Evolutionary conservation across 1,139 yeast genomes (phyloP), one percentile per base, ranked within the genome.

Genomic region (Blastobotrys raffinosifermentans): DNA sequence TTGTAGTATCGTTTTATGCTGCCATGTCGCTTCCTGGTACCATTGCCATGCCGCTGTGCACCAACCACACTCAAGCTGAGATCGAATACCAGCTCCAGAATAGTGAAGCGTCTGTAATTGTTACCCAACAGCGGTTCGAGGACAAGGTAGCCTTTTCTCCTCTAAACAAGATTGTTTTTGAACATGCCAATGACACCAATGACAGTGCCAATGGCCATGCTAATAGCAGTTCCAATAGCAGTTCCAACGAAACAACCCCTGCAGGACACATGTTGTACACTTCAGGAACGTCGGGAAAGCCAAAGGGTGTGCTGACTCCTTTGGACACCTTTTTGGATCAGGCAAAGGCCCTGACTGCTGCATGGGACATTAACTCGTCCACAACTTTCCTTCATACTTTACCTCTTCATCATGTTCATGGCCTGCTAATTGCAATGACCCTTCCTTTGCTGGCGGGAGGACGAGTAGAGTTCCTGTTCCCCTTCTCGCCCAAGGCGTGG

Each of bases 341-440:
- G 37, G 56, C 62, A 11, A 40, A 47, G 15, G 59, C 64, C 1
- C 50, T 61, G 16, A 47, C 61, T 9, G 39, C 48, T 32, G 64
- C 60, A 2, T 61, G 66, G 66, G 35, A 50, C 16, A 60, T 61
- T 43, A 49, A 43, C 26, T 32, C 46, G 16, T 35, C 41, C 7
- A 62, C 64, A 16, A 48, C 45, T 27, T 47, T 61, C 41, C 48
- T 61, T 23, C 66, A 61, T 33, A 57, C 60, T 5, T 50, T 61
- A 17, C 66, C 66, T 2, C 44, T 61, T 32, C 66, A 61, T 40
- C 66, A 61, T 38, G 61, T 61, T 27, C 66, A 61, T 41, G 66
- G 66, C 8, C 51, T 61, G 21, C 50, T 61, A 20, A 61, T 60
- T 38, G 64, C 61, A 3, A 45, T 60, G 39, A 48, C 62, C 10